phyloP scores from a whole-genome alignment of 257 asterid genomes.

The Solanum infundibuliforme region DNA sequence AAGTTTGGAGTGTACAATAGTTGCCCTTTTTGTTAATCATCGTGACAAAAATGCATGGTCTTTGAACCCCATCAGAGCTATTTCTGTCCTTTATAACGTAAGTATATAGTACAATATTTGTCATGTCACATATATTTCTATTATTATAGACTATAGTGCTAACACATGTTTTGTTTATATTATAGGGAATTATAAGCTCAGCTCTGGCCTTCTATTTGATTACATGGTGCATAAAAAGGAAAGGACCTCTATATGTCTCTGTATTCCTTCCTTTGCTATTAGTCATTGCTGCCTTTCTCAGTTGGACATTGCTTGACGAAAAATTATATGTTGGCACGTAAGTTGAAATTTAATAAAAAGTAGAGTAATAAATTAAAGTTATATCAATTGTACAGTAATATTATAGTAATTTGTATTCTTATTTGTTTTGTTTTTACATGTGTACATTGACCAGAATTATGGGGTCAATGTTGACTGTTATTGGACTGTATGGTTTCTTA shows the following conservation, averaged over 20 bases:
- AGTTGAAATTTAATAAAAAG: constrained; percentile 7
- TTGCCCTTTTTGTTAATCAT: constrained; percentile 43
- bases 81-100: constrained; percentile 63
- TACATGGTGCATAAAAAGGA: constrained; percentile 66
- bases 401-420: background rate
- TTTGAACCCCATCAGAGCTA: constrained; percentile 43
- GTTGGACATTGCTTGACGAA: constrained; percentile 75
- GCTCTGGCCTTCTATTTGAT: constrained; percentile 56
- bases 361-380: background rate
- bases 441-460: constrained; percentile 23
- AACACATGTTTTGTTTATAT: background rate
- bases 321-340: constrained; percentile 54
- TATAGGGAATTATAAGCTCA: constrained; percentile 61
- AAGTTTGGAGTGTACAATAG: constrained; percentile 55
- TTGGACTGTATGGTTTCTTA: constrained; percentile 61
- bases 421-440: background rate
- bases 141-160: background rate
- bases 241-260: constrained; percentile 72
- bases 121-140: background rate
- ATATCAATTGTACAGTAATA: background rate
- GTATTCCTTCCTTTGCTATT: constrained; percentile 79
- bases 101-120: background rate
- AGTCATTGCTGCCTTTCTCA: constrained; percentile 67
- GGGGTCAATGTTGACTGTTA: constrained; percentile 52
- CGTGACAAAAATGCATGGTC: constrained; percentile 54